These are phyloP conservation scores for Wickerhamiella hasegawae DNA, from an alignment of 805 yeast species.

Conservation along the genomic window DNA sequence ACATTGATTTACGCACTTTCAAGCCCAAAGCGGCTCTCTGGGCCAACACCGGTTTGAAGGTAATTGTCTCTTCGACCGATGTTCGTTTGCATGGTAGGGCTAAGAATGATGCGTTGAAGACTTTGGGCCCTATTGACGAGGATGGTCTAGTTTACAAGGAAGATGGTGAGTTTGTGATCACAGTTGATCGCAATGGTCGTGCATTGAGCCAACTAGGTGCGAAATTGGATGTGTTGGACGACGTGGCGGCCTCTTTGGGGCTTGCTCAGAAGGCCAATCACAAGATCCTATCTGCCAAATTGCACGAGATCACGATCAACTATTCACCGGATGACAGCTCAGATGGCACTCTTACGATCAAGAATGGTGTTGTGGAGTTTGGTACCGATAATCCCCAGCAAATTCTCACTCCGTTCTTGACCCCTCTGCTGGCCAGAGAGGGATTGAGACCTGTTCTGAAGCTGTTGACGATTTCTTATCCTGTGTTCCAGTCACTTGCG, in stretches of 20 bases:
- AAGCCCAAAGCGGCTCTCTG: slow-evolving; percentile 8
- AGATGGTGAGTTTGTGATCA: background rate
- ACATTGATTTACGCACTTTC: slow-evolving; percentile 10
- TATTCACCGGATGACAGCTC: slow-evolving; percentile 11
- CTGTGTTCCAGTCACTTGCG: slow-evolving; percentile 9
- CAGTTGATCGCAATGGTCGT: background rate
- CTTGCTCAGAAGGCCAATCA: slow-evolving; percentile 10
- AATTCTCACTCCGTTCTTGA: slow-evolving; percentile 14
- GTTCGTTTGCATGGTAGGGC: slow-evolving; percentile 3
- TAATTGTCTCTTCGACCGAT: slow-evolving; percentile 6
- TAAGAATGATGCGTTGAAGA: slow-evolving; percentile 1
- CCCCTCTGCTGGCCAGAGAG: slow-evolving; percentile 12
- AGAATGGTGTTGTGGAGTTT: slow-evolving; percentile 8
- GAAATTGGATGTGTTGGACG: slow-evolving; percentile 6
- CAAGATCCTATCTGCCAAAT: slow-evolving; percentile 10
- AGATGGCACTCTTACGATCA: slow-evolving; percentile 4
- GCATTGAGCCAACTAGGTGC: background rate
- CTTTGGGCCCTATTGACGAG: slow-evolving; percentile 3
- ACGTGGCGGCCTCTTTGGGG: slow-evolving; percentile 12
- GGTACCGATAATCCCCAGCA: slow-evolving; percentile 13
- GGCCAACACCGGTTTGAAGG: slow-evolving; percentile 14
- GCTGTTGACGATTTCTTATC: slow-evolving; percentile 9
- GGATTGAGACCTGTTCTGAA: slow-evolving; percentile 9
- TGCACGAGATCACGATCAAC: slow-evolving; percentile 10
- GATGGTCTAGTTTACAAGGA: background rate